Base-by-base conservation (phyloP, 2,329 filamentous ascomycete genomes). In the Talaromyces sp. region DNA sequence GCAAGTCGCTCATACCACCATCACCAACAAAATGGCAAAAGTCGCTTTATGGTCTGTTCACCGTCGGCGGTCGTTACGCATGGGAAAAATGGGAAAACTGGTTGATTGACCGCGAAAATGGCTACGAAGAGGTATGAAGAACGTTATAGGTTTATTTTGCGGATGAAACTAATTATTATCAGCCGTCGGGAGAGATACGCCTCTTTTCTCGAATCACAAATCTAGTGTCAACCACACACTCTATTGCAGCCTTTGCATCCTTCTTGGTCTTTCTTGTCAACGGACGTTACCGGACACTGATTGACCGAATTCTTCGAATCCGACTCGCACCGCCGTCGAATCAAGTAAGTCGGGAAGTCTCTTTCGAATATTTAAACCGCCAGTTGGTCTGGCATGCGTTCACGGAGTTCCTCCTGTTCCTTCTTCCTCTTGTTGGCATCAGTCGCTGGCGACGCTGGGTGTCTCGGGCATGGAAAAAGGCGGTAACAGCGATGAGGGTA, bases 351-450 rank as follows among this genome's bases (percentile, higher is more conserved):
- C 85, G 93, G 32, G 92, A 97, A 75, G 92, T 99, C 27, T 96
- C 91, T 1, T 97, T 99, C 72, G 94, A 99, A 76, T 97, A 97
- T 70, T 85, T 97, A 55, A 99, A 99, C 74, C 88, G 94, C 54
- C 94, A 99, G 77, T 85, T 99, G 11, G 94, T 99, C 41, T 99
- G 94, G 94, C 94, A 99, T 76, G 94, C 94, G n/a, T 96, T 99
- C 69, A 99, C 94, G 27, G 94, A 99, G 73, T 99, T 99, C 68
- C 81, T 99, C n/a, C 84, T 99, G 32, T 99, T 97, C 74, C 84
- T 97, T 19, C 82, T 99, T n/a, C 94, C 94, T 0, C 83, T 99
- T n/a, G 90, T 99, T 48, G 94, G 94, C 56, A 93, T 99, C 66
- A 88, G 90, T 69, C 85, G 92, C 65, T 99, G 94, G 94, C 85